Conservation (phyloP, 768 basidiomycete genomes). For the Boletus huronensis region DNA sequence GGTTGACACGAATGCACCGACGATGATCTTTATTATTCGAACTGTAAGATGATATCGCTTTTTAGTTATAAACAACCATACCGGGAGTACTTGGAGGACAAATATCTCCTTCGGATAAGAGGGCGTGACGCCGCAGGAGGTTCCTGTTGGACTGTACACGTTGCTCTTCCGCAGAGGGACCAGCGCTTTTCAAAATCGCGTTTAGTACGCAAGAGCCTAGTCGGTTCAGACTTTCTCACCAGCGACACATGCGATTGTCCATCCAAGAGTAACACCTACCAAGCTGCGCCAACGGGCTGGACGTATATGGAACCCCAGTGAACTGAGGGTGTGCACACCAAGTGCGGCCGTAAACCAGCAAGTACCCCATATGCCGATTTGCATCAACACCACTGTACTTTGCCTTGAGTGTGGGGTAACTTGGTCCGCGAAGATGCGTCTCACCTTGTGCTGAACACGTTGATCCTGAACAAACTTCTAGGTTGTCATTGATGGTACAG, state of each 20-base stretch:
- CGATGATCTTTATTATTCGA: slow-evolving; percentile 45
- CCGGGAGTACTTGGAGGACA: slow-evolving; percentile 60
- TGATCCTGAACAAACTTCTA: slow-evolving; percentile 33
- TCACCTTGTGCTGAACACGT: slow-evolving; percentile 62
- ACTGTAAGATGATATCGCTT: background rate
- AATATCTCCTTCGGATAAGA: slow-evolving; percentile 43
- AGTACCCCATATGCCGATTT: slow-evolving; percentile 57
- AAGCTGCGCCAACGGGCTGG: slow-evolving; percentile 49
- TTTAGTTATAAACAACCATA: slow-evolving; percentile 28
- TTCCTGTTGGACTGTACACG: slow-evolving; percentile 50
- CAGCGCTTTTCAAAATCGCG: slow-evolving; percentile 29
- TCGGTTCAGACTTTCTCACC: slow-evolving; percentile 39
- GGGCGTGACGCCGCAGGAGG: slow-evolving; percentile 50
- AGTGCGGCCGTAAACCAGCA: slow-evolving; percentile 65
- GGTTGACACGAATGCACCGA: slow-evolving; percentile 53
- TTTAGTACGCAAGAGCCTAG: background rate
- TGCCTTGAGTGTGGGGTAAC: background rate
- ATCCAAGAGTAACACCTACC: slow-evolving; percentile 46
- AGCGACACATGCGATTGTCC: slow-evolving; percentile 45
- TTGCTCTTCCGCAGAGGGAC: slow-evolving; percentile 35
- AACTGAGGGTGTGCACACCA: slow-evolving; percentile 65
- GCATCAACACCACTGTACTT: slow-evolving; percentile 49
- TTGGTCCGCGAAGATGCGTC: background rate
- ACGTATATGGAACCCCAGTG: slow-evolving; percentile 55
- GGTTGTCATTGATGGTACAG: background rate